Base-by-base conservation (phyloP, 352 stramenopile genomes). In the Phytophthora meadii region DNA sequence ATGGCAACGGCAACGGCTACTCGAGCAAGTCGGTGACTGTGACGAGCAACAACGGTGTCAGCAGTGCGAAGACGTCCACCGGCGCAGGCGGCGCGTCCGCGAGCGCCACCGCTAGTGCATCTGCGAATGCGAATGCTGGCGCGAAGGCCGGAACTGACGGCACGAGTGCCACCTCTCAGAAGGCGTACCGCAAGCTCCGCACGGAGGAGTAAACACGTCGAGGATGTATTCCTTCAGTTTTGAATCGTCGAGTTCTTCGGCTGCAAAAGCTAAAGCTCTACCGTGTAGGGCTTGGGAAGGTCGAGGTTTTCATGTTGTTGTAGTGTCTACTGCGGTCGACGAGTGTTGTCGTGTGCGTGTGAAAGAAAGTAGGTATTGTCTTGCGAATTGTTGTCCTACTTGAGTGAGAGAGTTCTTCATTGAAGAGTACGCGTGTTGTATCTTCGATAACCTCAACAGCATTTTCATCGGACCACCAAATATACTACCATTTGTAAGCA, bases 111-210 rank as follows among this genome's bases (percentile, higher is more conserved):
- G 52, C 52, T 3, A 59, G 36, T 25, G 39, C 51, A 4, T 47
- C 36, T 41, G 52, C 52, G 12, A 55, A 55, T 34, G 34, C 22
- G 12, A 57, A 57, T n/a, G n/a, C n/a, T n/a, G n/a, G n/a, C n/a
- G n/a, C n/a, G n/a, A n/a, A n/a, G n/a, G n/a, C n/a, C n/a, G n/a
- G 19, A 22, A 22, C 22, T 22, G 22, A 22, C 9, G 40, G 40
- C 3, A 36, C 51, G 0, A 12, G 17, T 28, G 36, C n/a, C 11
- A 56, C 56, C 17, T 64, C 45, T 46, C 56, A 64, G 56, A 64
- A 64, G 37, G 25, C 57, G 48, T 65, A 59, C 48, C 57, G 57
- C 14, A 47, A 65, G 28, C 47, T 65, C 22, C 57, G 57, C 2
- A 51, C 46, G 17, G 25, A 19, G 25, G 17, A 49, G 22, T 54